Percentiles rank a stretch among this genome's conserved stretches.
These are phyloP conservation scores for Solanum arcanum DNA, from an alignment of 257 asterid species.

Conservation along the genomic window DNA sequence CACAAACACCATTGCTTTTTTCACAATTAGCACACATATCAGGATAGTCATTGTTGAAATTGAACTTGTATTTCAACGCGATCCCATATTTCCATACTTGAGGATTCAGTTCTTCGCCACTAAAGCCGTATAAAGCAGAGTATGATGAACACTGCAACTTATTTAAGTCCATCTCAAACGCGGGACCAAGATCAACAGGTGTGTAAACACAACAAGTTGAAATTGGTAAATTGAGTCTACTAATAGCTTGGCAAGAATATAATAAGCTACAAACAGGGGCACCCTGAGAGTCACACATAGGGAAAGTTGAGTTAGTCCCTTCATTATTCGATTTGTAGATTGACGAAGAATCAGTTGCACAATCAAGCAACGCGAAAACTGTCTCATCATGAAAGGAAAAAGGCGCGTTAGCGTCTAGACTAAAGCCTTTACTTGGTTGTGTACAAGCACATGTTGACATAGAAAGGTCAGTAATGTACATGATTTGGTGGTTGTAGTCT, in stretches of 20 bases:
- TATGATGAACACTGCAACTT: conserved; percentile 54
- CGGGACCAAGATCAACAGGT: conserved; percentile 82
- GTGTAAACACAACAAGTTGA: conserved; percentile 72
- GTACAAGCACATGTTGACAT: conserved; percentile 78
- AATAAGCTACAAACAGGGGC: conserved; percentile 37
- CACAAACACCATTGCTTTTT: conserved; percentile 73
- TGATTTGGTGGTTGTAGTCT: conserved; percentile 46
- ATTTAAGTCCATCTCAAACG: conserved; percentile 61
- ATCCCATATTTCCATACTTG: conserved; percentile 65
- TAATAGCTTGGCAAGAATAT: conserved; percentile 52
- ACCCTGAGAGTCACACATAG: conserved; percentile 52
- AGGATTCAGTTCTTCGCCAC: conserved; percentile 43
- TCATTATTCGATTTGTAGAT: conserved; percentile 14
- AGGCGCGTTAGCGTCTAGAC: conserved; percentile 75
- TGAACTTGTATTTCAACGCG: conserved; percentile 62
- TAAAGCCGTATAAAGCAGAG: conserved; percentile 55
- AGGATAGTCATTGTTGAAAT: conserved; percentile 61
- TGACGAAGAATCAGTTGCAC: conserved; percentile 37
- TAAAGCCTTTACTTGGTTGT: conserved; percentile 67
- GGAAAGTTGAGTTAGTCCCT: conserved; percentile 28
- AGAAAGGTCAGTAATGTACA: conserved; percentile 60
- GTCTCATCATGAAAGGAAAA: conserved; percentile 54
- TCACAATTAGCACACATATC: conserved; percentile 56
- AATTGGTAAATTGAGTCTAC: conserved; percentile 37
- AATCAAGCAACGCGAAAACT: conserved; percentile 55